These are phyloP conservation scores for Fusarium coicis DNA, from an alignment of 2,329 filamentous ascomycete species.

Conservation along the genomic window DNA sequence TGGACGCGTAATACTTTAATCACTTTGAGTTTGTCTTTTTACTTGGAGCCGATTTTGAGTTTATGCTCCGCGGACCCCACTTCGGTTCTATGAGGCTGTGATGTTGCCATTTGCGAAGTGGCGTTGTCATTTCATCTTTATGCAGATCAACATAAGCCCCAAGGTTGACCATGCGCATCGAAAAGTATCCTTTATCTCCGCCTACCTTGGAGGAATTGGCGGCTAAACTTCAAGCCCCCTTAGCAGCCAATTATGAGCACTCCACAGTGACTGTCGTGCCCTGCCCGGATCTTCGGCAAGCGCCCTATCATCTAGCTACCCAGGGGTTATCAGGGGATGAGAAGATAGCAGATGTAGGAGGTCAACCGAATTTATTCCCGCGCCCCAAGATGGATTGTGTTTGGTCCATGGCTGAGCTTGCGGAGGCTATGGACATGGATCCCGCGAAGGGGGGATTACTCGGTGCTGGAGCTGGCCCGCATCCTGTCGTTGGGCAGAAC, in stretches of 20 bases:
- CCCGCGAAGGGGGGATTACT: not conserved
- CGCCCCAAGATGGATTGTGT: not conserved
- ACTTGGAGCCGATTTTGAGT: not conserved
- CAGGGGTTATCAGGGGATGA: not conserved
- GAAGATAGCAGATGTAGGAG: not conserved
- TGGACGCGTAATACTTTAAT: not conserved
- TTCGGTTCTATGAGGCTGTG: not conserved
- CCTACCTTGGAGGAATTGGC: conserved; percentile 40
- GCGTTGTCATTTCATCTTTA: not conserved
- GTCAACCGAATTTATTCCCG: not conserved
- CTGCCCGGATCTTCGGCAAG: not conserved
- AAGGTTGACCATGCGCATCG: not conserved
- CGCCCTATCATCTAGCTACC: not conserved
- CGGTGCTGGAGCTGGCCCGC: not conserved
- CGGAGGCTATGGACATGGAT: not conserved
- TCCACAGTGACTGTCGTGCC: not conserved
- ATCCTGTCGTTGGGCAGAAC: not conserved
- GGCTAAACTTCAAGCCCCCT: conserved; percentile 14
- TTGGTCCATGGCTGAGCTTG: conserved; percentile 31
- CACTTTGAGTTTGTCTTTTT: not conserved
- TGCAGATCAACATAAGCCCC: not conserved
- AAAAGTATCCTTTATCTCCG: conserved; percentile 34
- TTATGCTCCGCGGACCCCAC: not conserved
- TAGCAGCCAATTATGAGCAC: not conserved
- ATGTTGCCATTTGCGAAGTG: not conserved